Conservation (phyloP, 306 rosid genomes). For the Dryas octopetala region DNA sequence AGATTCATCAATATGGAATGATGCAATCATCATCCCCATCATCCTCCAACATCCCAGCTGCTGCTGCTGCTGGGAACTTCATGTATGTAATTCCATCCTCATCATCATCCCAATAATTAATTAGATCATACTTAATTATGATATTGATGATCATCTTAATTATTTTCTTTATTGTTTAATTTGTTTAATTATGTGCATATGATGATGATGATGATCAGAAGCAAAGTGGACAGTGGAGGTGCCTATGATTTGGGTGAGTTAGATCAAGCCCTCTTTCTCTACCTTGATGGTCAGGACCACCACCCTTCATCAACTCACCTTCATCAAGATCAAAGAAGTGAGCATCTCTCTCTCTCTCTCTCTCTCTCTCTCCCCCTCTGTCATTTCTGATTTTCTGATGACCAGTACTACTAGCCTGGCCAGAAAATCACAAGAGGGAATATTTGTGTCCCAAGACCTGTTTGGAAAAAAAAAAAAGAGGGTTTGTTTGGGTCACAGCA, state of each 20-base stretch:
- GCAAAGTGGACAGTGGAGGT: constrained; percentile 56
- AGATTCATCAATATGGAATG: constrained; percentile 54
- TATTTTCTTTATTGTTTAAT: not conserved
- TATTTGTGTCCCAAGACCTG: constrained; percentile 34
- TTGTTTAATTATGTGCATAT: not conserved
- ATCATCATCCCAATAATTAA: too few relatives aligned
- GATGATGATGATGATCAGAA: constrained; percentile 27
- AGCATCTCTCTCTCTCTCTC: constrained; percentile 13
- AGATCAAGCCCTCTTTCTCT: constrained; percentile 91
- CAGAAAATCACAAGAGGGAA: too few relatives aligned
- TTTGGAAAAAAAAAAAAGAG: constrained; percentile 17
- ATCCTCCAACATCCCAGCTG: constrained; percentile 46
- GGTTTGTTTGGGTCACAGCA: constrained; percentile 46
- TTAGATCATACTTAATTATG: too few relatives aligned
- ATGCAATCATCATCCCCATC: constrained; percentile 71
- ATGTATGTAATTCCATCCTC: constrained; percentile 42
- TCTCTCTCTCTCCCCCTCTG: too few relatives aligned
- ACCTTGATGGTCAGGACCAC: constrained; percentile 74
- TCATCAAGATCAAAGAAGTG: constrained; percentile 76
- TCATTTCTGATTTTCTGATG: too few relatives aligned
- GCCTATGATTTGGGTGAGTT: constrained; percentile 87
- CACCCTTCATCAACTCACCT: constrained; percentile 38
- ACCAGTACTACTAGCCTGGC: too few relatives aligned
- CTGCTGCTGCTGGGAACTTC: constrained; percentile 42
- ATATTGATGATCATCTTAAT: not conserved